These are phyloP conservation scores for Garcia nutans DNA, from an alignment of 345 rosid species.

Conservation along the genomic window DNA sequence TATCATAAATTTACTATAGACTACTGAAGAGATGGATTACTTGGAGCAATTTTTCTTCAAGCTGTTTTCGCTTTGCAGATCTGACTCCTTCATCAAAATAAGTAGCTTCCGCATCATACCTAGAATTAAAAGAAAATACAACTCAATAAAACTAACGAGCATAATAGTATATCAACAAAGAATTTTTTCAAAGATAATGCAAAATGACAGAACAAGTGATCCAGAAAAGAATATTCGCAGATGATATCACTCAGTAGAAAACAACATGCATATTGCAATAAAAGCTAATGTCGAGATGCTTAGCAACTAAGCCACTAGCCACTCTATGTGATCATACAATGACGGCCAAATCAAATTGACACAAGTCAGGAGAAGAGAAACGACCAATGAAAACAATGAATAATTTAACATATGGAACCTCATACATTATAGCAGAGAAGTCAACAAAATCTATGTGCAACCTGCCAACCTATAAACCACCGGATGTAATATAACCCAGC, in stretches of 20 bases:
- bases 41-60: constrained; percentile 87
- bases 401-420: neutral
- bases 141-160: neutral
- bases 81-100: constrained; percentile 95
- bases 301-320: neutral
- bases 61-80: constrained; percentile 75
- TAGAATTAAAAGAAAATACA: constrained; percentile 23
- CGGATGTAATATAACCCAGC: no score
- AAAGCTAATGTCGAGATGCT: neutral
- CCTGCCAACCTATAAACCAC: neutral
- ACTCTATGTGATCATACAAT: neutral
- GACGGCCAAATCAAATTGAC: neutral
- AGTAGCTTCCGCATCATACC: constrained; percentile 79
- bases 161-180: neutral
- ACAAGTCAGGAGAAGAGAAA: neutral
- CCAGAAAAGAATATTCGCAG: neutral
- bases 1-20: neutral
- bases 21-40: constrained; percentile 41
- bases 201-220: constrained; percentile 1
- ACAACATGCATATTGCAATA: neutral
- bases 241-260: neutral
- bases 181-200: neutral
- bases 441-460: neutral
- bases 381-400: neutral
- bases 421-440: neutral